Percentiles rank a stretch among this genome's conserved stretches.
These are phyloP conservation scores for Withania somnifera DNA, from an alignment of 305 asterid species.

Conservation along the genomic window DNA sequence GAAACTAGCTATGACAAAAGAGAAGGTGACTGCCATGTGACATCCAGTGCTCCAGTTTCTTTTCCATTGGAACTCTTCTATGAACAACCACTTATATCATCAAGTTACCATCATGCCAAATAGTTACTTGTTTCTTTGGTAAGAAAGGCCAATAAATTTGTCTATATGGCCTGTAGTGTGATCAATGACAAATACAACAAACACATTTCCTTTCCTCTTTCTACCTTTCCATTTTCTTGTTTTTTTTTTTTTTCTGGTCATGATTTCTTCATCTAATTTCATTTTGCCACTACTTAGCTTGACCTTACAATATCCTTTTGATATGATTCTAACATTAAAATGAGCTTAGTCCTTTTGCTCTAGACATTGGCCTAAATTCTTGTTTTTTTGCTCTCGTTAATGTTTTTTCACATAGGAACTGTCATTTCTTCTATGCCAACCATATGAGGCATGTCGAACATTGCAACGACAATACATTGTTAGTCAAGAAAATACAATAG, in stretches of 20 bases:
- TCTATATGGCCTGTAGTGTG: not conserved
- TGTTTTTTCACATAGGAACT: not conserved
- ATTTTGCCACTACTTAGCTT: not conserved
- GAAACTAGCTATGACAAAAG: conserved; percentile 15
- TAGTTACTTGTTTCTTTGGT: conserved; percentile 1
- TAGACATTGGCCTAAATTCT: conserved; percentile 1
- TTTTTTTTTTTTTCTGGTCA: not conserved
- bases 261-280: not conserved
- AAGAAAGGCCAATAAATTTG: not conserved
- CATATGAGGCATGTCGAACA: conserved; percentile 19
- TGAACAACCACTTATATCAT: conserved; percentile 8
- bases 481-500: not conserved
- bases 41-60: conserved; percentile 16
- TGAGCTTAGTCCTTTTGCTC: not conserved
- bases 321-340: conserved; percentile 9
- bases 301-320: not conserved
- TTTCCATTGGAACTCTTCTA: conserved; percentile 1
- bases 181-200: conserved; percentile 7
- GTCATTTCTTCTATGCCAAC: conserved; percentile 17
- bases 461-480: conserved; percentile 20
- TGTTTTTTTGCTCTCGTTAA: not conserved
- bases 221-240: not conserved
- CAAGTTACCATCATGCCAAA: conserved; percentile 1
- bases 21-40: conserved; percentile 22
- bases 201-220: not conserved